Base-by-base conservation (phyloP, 2,329 filamentous ascomycete species). In the Xylaria sp. region DNA sequence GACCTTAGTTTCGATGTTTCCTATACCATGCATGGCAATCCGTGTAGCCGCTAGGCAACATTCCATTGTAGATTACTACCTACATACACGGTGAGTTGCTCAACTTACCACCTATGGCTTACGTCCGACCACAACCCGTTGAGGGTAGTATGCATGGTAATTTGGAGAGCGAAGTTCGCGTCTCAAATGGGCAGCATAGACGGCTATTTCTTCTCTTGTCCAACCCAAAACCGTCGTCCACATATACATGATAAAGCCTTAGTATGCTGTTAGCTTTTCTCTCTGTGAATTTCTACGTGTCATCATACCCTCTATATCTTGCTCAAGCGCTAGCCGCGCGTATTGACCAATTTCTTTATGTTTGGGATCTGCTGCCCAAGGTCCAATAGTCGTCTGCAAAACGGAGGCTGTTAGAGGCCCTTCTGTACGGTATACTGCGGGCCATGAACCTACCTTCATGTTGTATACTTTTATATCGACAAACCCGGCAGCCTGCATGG, bases 301-400 rank as follows among this genome's bases (percentile, higher is more conserved):
- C 21, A 50, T 55, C 68, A 4, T 69, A 78, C 79, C 79, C 65
- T 81, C 78, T 23, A 78, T 71, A 16, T 78, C 79, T 42, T 78
- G 76, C 27, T 78, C 76, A 2, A 79, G 71, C 4, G 78, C 76
- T 18, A 76, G 44, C 37, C 77, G 73, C 2, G 74, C 74, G 59
- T 76, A 81, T 47, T 77, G 71, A 0, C 82, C 82, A 16, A 83
- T 78, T 67, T 82, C 78, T 62, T 79, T 79, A 8, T 74, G 71
- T 12, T 74, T 75, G 0, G 75, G 70, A 21, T 82, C 80, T 59
- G 79, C 81, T 1, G 83, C 75, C 84, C 84, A 85, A 6, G 74
- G 70, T 2, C 81, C 81, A 12, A 82, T 73, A 0, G 81, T 82
- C 60, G 79, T 75, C 76, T 81, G 13, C 25, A 60, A 42, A 10